Evolutionary conservation across 1,284 basidiomycete genomes (phyloP), one percentile per base, ranked within the genome.

Genomic region (Trametes polyzona): DNA sequence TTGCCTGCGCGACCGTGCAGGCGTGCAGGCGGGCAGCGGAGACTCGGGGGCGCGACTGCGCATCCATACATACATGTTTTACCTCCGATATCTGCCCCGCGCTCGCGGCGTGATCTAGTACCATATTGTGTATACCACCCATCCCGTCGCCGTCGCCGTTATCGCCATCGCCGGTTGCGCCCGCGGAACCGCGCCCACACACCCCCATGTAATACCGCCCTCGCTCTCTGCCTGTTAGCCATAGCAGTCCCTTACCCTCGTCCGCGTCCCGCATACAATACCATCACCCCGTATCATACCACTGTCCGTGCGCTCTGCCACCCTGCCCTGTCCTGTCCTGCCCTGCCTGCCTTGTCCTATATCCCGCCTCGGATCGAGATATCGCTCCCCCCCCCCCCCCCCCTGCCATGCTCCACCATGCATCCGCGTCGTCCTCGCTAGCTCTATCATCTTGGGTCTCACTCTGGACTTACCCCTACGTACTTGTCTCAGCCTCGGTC

Each of bases 71-170:
- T 40, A 3, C 26, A 33, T 37, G n/a, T 52, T 16, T 46, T 23
- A 43, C 51, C 21, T 24, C 36, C 44, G 43, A 19, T 36, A 27
- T 42, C 24, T 3, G 36, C 16, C 24, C 36, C 35, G n/a, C 35
- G 23, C 35, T 2, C 24, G 11, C 32, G 32, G 19, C 16, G 47
- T 27, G 43, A 53, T 53, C 52, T 53, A 53, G 52, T 53, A 39
- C 52, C 26, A 53, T 53, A 53, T 53, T 53, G 52, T 53, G 52
- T 53, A 53, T 53, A 47, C 43, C 43, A 53, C 36, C 43, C 35
- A 27, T 14, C 35, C 51, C 30, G 21, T 16, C 19, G 11, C 33
- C 46, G 17, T 32, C 32, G 40, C 26, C 23, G 0, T 26, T 37
- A 35, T 37, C 27, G 19, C 46, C 46, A 33, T 23, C 16, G 16